Percentiles rank a stretch among this genome's conserved stretches.
Evolutionary conservation across 2,329 filamentous ascomycete genomes (phyloP).

Genomic region (Monosporascus sp.): DNA sequence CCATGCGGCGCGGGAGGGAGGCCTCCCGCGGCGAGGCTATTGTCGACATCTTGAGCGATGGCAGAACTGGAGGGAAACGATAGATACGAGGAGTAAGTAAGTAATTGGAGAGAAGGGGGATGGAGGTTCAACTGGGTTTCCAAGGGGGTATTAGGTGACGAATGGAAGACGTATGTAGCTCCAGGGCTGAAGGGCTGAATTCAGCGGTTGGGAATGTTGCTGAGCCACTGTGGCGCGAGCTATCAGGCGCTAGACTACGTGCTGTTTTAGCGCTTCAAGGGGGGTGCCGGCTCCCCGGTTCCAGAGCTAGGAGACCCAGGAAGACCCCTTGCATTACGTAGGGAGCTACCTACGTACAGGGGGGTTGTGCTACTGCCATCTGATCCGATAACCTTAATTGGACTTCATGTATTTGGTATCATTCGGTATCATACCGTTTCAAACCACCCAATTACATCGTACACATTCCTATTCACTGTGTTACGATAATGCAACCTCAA

Average conservation of each 20-base stretch:
- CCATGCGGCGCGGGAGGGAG: constrained; percentile 49
- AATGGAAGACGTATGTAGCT: background rate
- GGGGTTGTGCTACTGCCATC: too few species aligned
- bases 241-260: background rate
- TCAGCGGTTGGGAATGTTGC: background rate
- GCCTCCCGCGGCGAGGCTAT: constrained; percentile 60
- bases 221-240: constrained; percentile 23
- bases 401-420: too few species aligned
- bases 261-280: background rate
- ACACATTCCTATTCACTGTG: too few species aligned
- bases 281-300: background rate
- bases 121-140: too few species aligned
- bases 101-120: background rate
- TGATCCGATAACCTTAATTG: too few species aligned
- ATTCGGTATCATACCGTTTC: too few species aligned
- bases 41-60: constrained; percentile 49
- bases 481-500: too few species aligned
- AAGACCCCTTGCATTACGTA: too few species aligned
- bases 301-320: too few species aligned
- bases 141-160: too few species aligned
- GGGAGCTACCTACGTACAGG: too few species aligned
- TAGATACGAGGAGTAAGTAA: background rate
- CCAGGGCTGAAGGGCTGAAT: background rate
- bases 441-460: too few species aligned
- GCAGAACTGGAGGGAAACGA: background rate